Evolutionary conservation across 306 rosid species (phyloP).

Genomic region (Casuarina equisetifolia): DNA sequence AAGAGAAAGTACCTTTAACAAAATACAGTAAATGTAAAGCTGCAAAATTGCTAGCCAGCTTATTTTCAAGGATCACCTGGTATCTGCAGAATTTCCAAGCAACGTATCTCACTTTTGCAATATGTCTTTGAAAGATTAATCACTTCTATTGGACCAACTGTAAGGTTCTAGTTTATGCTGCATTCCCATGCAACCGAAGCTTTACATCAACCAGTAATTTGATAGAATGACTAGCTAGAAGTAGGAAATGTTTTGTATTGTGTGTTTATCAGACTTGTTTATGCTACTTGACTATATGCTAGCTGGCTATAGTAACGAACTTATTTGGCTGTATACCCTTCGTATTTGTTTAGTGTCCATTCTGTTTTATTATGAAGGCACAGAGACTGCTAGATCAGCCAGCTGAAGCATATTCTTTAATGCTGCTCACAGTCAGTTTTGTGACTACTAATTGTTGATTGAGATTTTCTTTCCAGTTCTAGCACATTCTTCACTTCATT

Average conservation of each 20-base stretch:
- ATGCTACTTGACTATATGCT: conserved; percentile 4
- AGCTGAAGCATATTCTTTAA: neutral
- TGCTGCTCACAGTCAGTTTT: neutral
- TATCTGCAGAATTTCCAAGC: neutral
- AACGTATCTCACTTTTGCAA: neutral
- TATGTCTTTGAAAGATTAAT: neutral
- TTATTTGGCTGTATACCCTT: neutral
- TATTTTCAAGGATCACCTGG: neutral
- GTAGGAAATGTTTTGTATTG: neutral
- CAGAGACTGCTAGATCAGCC: neutral
- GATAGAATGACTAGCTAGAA: neutral
- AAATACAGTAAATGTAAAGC: neutral
- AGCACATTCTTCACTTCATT: neutral
- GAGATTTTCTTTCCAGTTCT: neutral
- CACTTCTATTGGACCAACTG: neutral
- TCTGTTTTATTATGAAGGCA: neutral
- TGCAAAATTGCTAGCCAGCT: neutral
- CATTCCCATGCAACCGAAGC: neutral
- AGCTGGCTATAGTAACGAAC: neutral
- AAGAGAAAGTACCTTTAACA: neutral
- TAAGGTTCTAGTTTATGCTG: neutral
- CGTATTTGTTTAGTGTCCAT: neutral
- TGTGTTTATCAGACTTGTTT: neutral
- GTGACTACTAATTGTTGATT: neutral
- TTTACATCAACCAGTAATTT: neutral